Evolutionary conservation across 768 basidiomycete species (phyloP), one percentile per base, ranked within the genome.

Genomic region (Auriscalpium microsporum): DNA sequence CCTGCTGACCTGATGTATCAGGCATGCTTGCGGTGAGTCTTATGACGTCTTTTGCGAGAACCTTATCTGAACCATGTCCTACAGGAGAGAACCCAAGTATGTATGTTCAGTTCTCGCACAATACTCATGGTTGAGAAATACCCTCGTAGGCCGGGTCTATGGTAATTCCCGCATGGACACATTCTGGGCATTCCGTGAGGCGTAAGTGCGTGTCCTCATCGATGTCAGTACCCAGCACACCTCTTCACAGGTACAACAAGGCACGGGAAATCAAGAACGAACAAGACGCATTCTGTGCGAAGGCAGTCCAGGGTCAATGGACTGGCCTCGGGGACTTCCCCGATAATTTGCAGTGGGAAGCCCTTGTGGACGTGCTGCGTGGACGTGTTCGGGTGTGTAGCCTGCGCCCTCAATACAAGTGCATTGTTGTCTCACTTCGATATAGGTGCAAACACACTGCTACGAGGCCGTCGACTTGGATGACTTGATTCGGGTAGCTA

Each of bases 301-400:
- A 73, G 45, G 82, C 76, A 4, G 57, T 75, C 10, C 63, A 70
- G 5, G 73, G 77, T 3, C 65, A 77, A n/a, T 80, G 78, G 79
- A 64, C 69, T 0, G 72, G 70, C 8, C 68, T 83, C 44, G 78
- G 73, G 51, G 78, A 76, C 33, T 87, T 86, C 65, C 87, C 88
- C 0, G 78, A 87, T 47, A 79, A 79, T 47, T 72, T 90, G 14
- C 79, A 88, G 63, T 89, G 86, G 87, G 87, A 90, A 63, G 78
- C 86, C 1, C 70, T 90, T 19, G 84, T 87, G 0, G 87, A 90
- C 63, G 86, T 90, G 1, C 68, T 92, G 8, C 73, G 90, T 60
- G 90, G 90, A 13, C 77, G 79, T 53, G 87, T 89, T 48, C 91
- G 87, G 74, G 86, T 84, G 57, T 10, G 60, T 45, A 10, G 17